Evolutionary conservation across 192 early-diverging fungal genomes (phyloP).

Genomic region (Oehlia diaphana): DNA sequence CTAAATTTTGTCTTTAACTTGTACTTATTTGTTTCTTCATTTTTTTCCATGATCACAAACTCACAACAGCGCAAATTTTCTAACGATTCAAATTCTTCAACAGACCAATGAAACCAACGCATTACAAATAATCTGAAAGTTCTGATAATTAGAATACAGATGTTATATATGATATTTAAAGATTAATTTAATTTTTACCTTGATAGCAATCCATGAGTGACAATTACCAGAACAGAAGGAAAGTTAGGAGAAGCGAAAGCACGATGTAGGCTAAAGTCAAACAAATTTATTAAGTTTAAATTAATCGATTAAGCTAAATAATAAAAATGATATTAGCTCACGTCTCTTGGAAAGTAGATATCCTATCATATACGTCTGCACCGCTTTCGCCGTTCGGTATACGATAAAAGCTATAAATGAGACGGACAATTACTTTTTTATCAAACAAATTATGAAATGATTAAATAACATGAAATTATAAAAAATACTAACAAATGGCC

Average conservation of each 20-base stretch:
- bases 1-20: slow-evolving; percentile 2
- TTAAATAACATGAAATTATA: neutral
- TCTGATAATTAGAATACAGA: neutral
- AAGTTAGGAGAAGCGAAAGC: slow-evolving; percentile 19
- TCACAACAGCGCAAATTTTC: slow-evolving; percentile 8
- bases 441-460: neutral
- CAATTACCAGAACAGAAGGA: slow-evolving; percentile 17
- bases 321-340: neutral
- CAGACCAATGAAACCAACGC: slow-evolving; percentile 25
- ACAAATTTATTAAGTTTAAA: neutral
- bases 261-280: slow-evolving; percentile 11
- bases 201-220: slow-evolving; percentile 19
- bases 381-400: slow-evolving; percentile 24
- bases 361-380: slow-evolving; percentile 25
- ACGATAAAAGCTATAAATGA: slow-evolving; percentile 24
- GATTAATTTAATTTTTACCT: neutral
- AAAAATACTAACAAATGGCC: slow-evolving; percentile 26
- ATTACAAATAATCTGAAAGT: slow-evolving; percentile 14
- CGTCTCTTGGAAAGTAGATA: slow-evolving; percentile 27
- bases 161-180: too few relatives aligned
- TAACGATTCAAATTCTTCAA: slow-evolving; percentile 14
- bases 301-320: neutral
- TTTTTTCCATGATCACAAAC: slow-evolving; percentile 23
- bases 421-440: too few relatives aligned
- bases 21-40: slow-evolving; percentile 7